Conservation (phyloP, 306 rosid genomes). For the Mimosa bimucronata region DNA sequence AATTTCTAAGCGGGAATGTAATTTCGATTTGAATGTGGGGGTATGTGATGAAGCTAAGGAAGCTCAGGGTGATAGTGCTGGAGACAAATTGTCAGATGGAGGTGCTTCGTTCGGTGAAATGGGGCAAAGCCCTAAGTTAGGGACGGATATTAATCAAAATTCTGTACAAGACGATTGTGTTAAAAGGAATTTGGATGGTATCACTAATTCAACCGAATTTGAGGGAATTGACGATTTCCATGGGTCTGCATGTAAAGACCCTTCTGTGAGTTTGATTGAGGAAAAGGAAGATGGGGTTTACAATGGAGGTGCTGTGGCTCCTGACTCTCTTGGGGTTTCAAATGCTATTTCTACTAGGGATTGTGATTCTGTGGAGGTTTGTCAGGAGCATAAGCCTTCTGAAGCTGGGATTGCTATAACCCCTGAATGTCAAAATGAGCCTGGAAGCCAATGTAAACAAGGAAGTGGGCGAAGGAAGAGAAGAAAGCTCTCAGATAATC, state of each 20-base stretch:
- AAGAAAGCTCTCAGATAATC: slow-evolving; percentile 52
- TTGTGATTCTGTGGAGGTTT: slow-evolving; percentile 44
- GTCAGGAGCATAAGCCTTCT: slow-evolving; percentile 49
- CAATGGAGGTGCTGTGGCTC: slow-evolving; percentile 43
- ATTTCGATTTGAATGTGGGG: slow-evolving; percentile 84
- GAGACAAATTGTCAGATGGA: slow-evolving; percentile 41
- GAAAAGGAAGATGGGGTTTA: slow-evolving; percentile 40
- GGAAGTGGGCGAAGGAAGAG: slow-evolving; percentile 65
- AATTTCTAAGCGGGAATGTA: slow-evolving; percentile 52
- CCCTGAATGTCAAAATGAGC: slow-evolving; percentile 48
- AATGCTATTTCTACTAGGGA: slow-evolving; percentile 41
- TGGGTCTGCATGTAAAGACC: slow-evolving; percentile 31
- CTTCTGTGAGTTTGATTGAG: slow-evolving; percentile 42
- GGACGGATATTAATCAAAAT: slow-evolving; percentile 33
- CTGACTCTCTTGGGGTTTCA: slow-evolving; percentile 37
- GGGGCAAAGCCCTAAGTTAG: slow-evolving; percentile 40
- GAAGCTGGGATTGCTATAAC: slow-evolving; percentile 50
- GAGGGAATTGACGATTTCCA: slow-evolving; percentile 31
- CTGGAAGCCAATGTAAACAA: slow-evolving; percentile 50
- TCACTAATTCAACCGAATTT: slow-evolving; percentile 29
- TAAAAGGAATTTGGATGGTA: slow-evolving; percentile 42
- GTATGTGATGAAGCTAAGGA: slow-evolving; percentile 67
- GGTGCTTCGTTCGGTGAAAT: slow-evolving; percentile 36
- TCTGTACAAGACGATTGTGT: slow-evolving; percentile 39
- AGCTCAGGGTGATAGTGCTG: slow-evolving; percentile 42